phyloP scores from a whole-genome alignment of 1,139 yeast species.

The Candida dubliniensis region DNA sequence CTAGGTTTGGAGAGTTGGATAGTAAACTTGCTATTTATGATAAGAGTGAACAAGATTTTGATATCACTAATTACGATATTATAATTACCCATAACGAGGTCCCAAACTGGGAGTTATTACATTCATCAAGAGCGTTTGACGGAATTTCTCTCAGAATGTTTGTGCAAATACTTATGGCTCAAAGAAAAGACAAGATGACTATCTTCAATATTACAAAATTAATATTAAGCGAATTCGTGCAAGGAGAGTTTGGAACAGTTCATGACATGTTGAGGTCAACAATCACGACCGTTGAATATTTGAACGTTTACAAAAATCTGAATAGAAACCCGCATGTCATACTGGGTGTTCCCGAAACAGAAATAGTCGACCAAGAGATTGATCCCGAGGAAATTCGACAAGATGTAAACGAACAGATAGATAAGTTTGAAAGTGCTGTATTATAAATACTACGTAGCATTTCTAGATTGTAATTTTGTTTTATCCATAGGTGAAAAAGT shows the following conservation, averaged over 20 bases:
- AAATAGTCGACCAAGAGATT: constrained; percentile 7
- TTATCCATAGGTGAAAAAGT: constrained; percentile 31
- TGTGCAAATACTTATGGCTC: constrained; percentile 15
- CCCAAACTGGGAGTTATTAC: constrained; percentile 30
- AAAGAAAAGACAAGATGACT: constrained; percentile 11
- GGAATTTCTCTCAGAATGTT: constrained; percentile 24
- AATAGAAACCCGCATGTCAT: not conserved
- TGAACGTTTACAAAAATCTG: constrained; percentile 32
- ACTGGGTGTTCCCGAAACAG: not conserved
- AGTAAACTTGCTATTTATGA: constrained; percentile 57
- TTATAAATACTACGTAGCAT: constrained; percentile 1
- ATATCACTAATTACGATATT: constrained; percentile 52
- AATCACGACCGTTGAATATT: constrained; percentile 25
- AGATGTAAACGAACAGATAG: constrained; percentile 11
- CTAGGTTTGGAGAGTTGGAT: constrained; percentile 66
- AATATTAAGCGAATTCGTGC: constrained; percentile 20
- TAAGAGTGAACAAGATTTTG: constrained; percentile 59
- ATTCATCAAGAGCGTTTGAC: constrained; percentile 21
- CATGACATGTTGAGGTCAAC: constrained; percentile 21
- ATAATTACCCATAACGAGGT: constrained; percentile 49
- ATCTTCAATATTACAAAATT: constrained; percentile 13
- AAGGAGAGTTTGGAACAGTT: constrained; percentile 18
- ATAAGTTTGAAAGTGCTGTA: constrained; percentile 1
- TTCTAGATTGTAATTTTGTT: constrained; percentile 4
- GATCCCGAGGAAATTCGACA: constrained; percentile 9